Conservation (phyloP, 225 moss, liverwort and hornwort species). For the Physcomitrellopsis africana region DNA sequence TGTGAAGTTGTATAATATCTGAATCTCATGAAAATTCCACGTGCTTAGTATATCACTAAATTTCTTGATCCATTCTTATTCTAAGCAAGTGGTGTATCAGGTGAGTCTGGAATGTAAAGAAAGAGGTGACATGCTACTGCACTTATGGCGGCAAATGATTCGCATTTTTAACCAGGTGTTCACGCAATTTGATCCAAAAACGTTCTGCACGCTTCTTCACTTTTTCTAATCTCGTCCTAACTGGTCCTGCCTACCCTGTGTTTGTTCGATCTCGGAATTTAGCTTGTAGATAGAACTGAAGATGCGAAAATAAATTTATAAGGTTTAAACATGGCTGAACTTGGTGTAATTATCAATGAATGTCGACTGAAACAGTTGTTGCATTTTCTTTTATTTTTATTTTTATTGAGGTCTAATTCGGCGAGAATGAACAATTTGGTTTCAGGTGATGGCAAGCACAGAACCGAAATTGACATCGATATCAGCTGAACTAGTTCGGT, state of each 20-base stretch:
- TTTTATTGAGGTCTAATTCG: conserved; percentile 8
- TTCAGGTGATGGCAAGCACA: conserved; percentile 82
- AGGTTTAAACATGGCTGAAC: neutral
- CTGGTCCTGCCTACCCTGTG: conserved; percentile 9
- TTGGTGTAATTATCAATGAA: neutral
- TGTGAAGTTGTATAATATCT: neutral
- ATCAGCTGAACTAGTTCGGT: conserved; percentile 65
- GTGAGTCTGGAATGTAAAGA: conserved; percentile 94
- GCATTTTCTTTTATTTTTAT: neutral
- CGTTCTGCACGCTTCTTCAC: conserved; percentile 17
- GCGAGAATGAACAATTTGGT: conserved; percentile 9
- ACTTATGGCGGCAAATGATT: conserved; percentile 95
- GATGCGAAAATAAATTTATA: neutral
- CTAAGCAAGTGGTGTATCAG: conserved; percentile 46
- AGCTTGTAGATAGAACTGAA: neutral
- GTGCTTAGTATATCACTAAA: conserved; percentile 18
- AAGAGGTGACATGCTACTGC: conserved; percentile 86
- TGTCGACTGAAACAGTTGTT: conserved; percentile 4
- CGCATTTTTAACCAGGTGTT: conserved; percentile 98
- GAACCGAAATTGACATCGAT: conserved; percentile 72
- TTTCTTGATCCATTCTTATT: conserved; percentile 13
- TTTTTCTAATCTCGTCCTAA: conserved; percentile 2
- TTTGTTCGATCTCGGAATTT: conserved; percentile 21
- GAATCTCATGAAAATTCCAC: too few species aligned
- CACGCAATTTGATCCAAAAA: conserved; percentile 17